These are phyloP conservation scores for Arthrobotrys iridis DNA, from an alignment of 2,329 filamentous ascomycete genomes.

Conservation along the genomic window DNA sequence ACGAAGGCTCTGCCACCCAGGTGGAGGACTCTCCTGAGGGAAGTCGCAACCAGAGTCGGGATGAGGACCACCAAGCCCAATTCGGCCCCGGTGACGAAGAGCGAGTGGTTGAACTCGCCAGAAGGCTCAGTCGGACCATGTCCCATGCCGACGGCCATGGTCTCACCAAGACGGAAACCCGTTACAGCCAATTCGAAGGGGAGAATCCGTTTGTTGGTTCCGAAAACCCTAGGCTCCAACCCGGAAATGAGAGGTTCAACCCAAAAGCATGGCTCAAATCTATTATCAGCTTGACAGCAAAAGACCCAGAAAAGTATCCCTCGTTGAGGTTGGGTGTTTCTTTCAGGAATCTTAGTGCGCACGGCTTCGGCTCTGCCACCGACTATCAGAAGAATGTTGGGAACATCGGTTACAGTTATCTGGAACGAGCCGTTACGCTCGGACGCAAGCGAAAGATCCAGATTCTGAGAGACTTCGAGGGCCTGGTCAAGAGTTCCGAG, in stretches of 20 bases:
- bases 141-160: slow-evolving; percentile 20
- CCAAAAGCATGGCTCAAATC: slow-evolving; percentile 58
- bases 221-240: slow-evolving; percentile 41
- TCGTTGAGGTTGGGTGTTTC: slow-evolving; percentile 71
- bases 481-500: slow-evolving; percentile 74
- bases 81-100: slow-evolving; percentile 51
- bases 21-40: slow-evolving; percentile 37
- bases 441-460: slow-evolving; percentile 66
- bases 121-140: slow-evolving; percentile 33
- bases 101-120: slow-evolving; percentile 32
- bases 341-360: slow-evolving; percentile 75
- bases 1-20: slow-evolving; percentile 51
- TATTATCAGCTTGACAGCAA: slow-evolving; percentile 67
- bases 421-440: slow-evolving; percentile 59
- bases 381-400: slow-evolving; percentile 61
- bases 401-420: slow-evolving; percentile 58
- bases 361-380: slow-evolving; percentile 69
- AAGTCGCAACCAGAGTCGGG: slow-evolving; percentile 47
- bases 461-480: slow-evolving; percentile 73
- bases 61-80: slow-evolving; percentile 37
- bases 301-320: slow-evolving; percentile 67
- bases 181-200: slow-evolving; percentile 48
- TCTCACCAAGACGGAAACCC: slow-evolving; percentile 47
- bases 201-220: slow-evolving; percentile 49
- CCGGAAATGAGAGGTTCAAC: slow-evolving; percentile 36